phyloP scores from a whole-genome alignment of 2,329 filamentous ascomycete species.

The Orbilia quercus region DNA sequence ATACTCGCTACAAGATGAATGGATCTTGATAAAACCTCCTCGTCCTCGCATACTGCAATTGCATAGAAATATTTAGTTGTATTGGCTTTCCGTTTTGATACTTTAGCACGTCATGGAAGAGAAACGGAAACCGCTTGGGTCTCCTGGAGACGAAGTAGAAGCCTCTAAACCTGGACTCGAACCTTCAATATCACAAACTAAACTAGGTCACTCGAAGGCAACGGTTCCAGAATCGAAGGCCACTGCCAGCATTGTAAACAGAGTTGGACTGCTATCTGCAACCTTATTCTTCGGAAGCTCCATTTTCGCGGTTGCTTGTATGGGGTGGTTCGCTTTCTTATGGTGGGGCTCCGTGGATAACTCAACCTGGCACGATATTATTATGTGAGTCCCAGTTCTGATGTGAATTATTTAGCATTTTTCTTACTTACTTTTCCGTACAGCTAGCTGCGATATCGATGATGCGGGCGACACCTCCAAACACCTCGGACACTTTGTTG shows the following conservation, averaged over 20 bases:
- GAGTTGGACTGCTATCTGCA: slow-evolving; percentile 15
- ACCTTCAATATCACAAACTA: neutral
- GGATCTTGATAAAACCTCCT: too few relatives aligned
- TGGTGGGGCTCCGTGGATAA: slow-evolving; percentile 31
- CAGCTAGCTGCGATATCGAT: slow-evolving; percentile 21
- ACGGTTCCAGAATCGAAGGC: neutral
- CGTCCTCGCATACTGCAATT: too few relatives aligned
- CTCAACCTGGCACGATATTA: slow-evolving; percentile 14
- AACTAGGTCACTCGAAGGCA: neutral
- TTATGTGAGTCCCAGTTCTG: slow-evolving; percentile 18
- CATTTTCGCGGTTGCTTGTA: slow-evolving; percentile 16
- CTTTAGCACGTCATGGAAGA: neutral
- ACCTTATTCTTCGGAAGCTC: slow-evolving; percentile 22
- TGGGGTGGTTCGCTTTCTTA: slow-evolving; percentile 40
- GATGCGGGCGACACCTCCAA: slow-evolving; percentile 16
- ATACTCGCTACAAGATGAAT: too few relatives aligned
- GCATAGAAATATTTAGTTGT: too few relatives aligned
- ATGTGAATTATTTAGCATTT: neutral
- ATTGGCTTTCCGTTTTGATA: too few relatives aligned
- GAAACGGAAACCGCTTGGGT: neutral
- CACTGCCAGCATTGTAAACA: neutral
- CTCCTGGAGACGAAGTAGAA: neutral
- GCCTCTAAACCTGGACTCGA: neutral
- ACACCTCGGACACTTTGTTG: neutral
- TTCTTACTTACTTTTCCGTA: neutral